A percentile compares a stretch with the other conserved stretches of the same genome.
These are phyloP conservation scores for Anastatica hierochuntica DNA, from an alignment of 345 rosid species.

Conservation along the genomic window DNA sequence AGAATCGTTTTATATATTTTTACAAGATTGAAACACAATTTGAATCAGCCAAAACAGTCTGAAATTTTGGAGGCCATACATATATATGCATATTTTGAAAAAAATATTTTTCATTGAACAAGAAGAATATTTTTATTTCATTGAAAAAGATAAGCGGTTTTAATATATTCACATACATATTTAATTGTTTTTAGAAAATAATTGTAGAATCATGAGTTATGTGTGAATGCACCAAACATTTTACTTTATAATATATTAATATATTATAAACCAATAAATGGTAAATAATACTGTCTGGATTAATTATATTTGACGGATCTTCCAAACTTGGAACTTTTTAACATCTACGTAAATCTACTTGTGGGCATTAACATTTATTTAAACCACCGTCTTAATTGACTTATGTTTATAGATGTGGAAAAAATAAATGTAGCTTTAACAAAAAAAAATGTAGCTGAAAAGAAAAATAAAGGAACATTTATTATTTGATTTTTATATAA, in stretches of 20 bases:
- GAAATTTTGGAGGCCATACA: too few relatives aligned
- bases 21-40: not conserved
- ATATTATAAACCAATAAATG: not conserved
- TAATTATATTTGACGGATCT: slow-evolving; percentile 8
- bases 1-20: not conserved
- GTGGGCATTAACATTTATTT: slow-evolving; percentile 22
- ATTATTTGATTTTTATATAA: not conserved
- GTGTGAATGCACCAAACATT: not conserved
- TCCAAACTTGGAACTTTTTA: slow-evolving; percentile 24
- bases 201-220: not conserved
- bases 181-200: not conserved
- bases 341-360: slow-evolving; percentile 28
- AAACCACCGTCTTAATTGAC: slow-evolving; percentile 20
- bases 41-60: too few relatives aligned
- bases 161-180: too few relatives aligned
- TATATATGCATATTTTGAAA: too few relatives aligned
- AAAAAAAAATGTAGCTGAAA: slow-evolving; percentile 20
- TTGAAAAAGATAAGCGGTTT: too few relatives aligned
- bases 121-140: too few relatives aligned
- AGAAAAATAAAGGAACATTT: not conserved
- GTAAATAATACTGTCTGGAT: not conserved
- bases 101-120: too few relatives aligned
- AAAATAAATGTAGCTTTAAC: too few relatives aligned
- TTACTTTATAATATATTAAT: too few relatives aligned
- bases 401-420: not conserved